These are phyloP conservation scores for Chenopodium berlandieri DNA, from an alignment of 148 eudicot species.

Conservation along the genomic window DNA sequence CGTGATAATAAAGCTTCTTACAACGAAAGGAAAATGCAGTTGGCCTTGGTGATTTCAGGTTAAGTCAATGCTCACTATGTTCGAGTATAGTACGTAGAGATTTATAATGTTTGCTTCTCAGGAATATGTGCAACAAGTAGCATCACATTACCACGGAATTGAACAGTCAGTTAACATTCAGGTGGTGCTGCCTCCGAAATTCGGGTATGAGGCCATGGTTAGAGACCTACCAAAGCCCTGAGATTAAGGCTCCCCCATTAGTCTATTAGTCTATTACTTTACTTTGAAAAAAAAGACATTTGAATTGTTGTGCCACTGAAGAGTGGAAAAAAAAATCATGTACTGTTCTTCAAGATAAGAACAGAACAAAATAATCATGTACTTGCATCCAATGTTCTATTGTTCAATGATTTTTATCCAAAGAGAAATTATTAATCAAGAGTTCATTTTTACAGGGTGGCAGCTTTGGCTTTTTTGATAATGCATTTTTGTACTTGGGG, in stretches of 20 bases:
- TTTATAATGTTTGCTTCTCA: not conserved
- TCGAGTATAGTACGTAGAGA: slow-evolving; percentile 1
- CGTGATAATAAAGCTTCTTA: slow-evolving; percentile 17
- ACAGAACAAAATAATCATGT: slow-evolving; percentile 17
- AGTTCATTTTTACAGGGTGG: slow-evolving; percentile 20
- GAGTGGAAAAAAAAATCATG: not conserved
- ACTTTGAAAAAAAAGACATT: not conserved
- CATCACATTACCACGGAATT: slow-evolving; percentile 10
- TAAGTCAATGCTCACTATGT: slow-evolving; percentile 7
- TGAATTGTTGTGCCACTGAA: slow-evolving; percentile 4
- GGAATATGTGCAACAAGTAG: slow-evolving; percentile 6
- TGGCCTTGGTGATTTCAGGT: not conserved
- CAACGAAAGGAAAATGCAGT: not conserved
- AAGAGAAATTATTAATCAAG: not conserved
- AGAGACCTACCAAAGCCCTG: not conserved
- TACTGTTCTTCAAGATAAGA: slow-evolving; percentile 7
- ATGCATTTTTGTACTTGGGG: not conserved
- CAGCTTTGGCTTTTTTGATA: slow-evolving; percentile 8
- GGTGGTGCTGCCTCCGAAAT: not conserved
- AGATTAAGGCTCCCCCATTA: not conserved
- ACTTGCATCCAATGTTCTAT: slow-evolving; percentile 11
- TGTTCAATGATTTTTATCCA: slow-evolving; percentile 9
- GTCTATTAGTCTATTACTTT: not conserved
- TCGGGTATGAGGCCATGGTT: not conserved
- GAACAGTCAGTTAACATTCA: slow-evolving; percentile 11